Evolutionary conservation across 306 rosid species (phyloP).

Genomic region (Neltuma alba): DNA sequence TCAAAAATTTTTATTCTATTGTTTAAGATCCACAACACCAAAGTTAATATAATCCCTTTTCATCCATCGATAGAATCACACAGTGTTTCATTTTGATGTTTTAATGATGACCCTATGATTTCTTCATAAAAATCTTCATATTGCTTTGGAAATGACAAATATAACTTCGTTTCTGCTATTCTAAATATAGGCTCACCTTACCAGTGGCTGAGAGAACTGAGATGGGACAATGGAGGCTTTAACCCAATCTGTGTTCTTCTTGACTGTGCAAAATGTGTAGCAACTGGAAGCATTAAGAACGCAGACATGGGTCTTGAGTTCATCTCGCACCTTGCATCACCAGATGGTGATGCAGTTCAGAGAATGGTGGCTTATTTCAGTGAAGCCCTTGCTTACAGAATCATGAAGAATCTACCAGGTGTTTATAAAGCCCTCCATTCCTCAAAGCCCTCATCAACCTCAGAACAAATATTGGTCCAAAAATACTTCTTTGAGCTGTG

Average conservation of each 20-base stretch:
- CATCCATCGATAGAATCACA: not conserved
- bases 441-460: constrained; percentile 51
- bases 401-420: constrained; percentile 70
- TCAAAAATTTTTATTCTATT: not conserved
- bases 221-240: constrained; percentile 58
- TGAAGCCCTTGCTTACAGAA: constrained; percentile 73
- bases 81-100: not conserved
- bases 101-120: not conserved
- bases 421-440: constrained; percentile 66
- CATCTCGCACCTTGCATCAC: constrained; percentile 69
- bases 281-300: constrained; percentile 69
- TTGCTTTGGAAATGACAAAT: not conserved
- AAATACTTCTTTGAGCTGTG: constrained; percentile 72
- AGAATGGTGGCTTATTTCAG: constrained; percentile 76
- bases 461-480: constrained; percentile 57
- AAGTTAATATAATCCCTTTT: not conserved
- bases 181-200: constrained; percentile 54
- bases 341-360: constrained; percentile 74
- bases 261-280: constrained; percentile 72
- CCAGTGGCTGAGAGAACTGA: constrained; percentile 58
- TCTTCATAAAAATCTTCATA: not conserved
- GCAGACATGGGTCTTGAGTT: constrained; percentile 73
- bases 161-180: not conserved
- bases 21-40: not conserved
- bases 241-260: constrained; percentile 60